A percentile compares a stretch with the other conserved stretches of the same genome.
Evolutionary conservation across 306 rosid genomes (phyloP).

Genomic region (Rosa rugosa): DNA sequence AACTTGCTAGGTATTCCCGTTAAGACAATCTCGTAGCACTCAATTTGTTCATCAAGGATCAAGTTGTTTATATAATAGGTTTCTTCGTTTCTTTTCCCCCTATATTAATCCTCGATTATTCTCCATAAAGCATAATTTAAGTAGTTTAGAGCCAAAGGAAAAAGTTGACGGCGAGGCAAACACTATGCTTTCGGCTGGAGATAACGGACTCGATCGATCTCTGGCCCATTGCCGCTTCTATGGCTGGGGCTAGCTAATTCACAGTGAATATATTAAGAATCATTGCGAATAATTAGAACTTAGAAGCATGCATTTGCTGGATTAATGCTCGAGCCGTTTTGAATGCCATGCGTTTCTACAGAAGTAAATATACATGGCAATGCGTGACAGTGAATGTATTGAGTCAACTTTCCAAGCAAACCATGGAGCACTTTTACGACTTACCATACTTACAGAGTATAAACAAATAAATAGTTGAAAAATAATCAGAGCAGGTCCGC

Average conservation of each 20-base stretch:
- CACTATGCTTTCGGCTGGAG: neutral
- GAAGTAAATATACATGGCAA: neutral
- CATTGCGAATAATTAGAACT: slow-evolving; percentile 5
- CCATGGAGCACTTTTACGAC: neutral
- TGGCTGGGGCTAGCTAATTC: neutral
- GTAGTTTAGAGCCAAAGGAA: neutral
- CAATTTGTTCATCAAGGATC: neutral
- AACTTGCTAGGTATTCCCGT: too few species aligned
- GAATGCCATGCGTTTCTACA: neutral
- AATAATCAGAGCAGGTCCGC: neutral
- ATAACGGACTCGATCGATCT: neutral
- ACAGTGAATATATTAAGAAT: neutral
- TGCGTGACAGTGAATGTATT: neutral
- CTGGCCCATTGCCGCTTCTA: neutral
- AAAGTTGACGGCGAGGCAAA: neutral
- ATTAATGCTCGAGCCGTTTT: neutral
- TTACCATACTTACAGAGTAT: neutral
- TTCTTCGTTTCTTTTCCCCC: neutral
- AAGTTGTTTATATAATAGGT: neutral
- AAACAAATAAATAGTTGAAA: neutral
- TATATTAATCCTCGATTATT: neutral
- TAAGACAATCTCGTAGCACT: too few species aligned
- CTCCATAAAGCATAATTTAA: neutral
- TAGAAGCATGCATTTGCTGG: neutral
- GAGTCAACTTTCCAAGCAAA: neutral